Conservation (phyloP, 2,329 filamentous ascomycete genomes). For the Lachnellula cervina region DNA sequence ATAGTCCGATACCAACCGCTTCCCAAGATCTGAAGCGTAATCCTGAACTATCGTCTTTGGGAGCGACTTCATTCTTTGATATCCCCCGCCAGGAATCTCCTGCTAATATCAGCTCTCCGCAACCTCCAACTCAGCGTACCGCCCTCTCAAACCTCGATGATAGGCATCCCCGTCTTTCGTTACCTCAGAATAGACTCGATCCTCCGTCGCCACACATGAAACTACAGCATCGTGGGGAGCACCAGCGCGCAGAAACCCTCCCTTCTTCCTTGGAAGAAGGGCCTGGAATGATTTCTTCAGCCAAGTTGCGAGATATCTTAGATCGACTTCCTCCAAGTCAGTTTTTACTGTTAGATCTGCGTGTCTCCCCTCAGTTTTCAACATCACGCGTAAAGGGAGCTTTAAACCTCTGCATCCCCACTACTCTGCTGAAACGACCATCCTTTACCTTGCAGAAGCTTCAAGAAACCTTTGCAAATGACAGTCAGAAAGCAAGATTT, state of each 20-base stretch:
- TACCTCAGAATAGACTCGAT: slow-evolving; percentile 45
- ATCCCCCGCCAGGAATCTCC: slow-evolving; percentile 46
- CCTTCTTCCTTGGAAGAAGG: slow-evolving; percentile 44
- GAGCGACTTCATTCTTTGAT: slow-evolving; percentile 33
- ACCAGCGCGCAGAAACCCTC: slow-evolving; percentile 46
- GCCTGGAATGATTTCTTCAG: slow-evolving; percentile 48
- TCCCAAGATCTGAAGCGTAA: slow-evolving; percentile 45
- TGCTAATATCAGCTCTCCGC: slow-evolving; percentile 33
- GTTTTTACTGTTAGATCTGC: slow-evolving; percentile 71
- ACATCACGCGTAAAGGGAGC: slow-evolving; percentile 72
- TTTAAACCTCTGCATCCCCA: slow-evolving; percentile 90
- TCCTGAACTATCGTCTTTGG: slow-evolving; percentile 11
- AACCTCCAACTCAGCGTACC: slow-evolving; percentile 21
- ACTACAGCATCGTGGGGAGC: slow-evolving; percentile 17
- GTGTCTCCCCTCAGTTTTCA: slow-evolving; percentile 78
- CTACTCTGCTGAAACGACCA: slow-evolving; percentile 82
- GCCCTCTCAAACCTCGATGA: slow-evolving; percentile 38
- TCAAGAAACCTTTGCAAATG: slow-evolving; percentile 75
- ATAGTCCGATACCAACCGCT: slow-evolving; percentile 52
- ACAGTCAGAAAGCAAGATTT: slow-evolving; percentile 67
- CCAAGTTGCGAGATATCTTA: slow-evolving; percentile 53
- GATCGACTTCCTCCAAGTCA: slow-evolving; percentile 34
- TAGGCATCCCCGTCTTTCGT: slow-evolving; percentile 50
- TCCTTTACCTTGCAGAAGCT: slow-evolving; percentile 88
- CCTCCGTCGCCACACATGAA: slow-evolving; percentile 34